Conservation (phyloP, 2,329 filamentous ascomycete genomes). For the Trematosphaeria pertusa region DNA sequence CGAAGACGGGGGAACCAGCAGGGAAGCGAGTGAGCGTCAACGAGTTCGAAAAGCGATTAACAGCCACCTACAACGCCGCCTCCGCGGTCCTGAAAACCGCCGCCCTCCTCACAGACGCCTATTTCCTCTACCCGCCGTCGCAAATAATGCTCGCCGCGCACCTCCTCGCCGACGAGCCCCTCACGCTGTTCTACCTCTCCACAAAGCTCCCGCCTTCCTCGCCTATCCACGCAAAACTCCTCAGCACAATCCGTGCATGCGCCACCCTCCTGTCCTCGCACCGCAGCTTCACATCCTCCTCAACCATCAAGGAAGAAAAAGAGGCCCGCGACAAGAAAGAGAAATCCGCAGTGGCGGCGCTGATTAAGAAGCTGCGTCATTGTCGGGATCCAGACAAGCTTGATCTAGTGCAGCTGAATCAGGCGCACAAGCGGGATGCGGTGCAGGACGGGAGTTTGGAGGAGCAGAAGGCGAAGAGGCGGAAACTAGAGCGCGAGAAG, state of each 20-base stretch:
- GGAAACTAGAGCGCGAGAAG: slow-evolving; percentile 53
- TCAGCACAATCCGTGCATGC: slow-evolving; percentile 49
- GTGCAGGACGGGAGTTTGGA: slow-evolving; percentile 45
- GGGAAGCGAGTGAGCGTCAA: slow-evolving; percentile 20
- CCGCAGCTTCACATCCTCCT: slow-evolving; percentile 23
- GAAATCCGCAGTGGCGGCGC: slow-evolving; percentile 56
- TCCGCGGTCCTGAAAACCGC: slow-evolving; percentile 65
- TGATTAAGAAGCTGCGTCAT: slow-evolving; percentile 73
- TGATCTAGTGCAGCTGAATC: slow-evolving; percentile 73
- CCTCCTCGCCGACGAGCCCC: slow-evolving; percentile 72
- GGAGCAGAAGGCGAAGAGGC: slow-evolving; percentile 52
- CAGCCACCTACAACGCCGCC: slow-evolving; percentile 73
- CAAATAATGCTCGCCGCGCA: slow-evolving; percentile 91
- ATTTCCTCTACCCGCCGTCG: slow-evolving; percentile 93
- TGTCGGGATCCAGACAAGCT: slow-evolving; percentile 77
- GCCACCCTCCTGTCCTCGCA: slow-evolving; percentile 48
- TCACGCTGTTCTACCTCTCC: slow-evolving; percentile 59
- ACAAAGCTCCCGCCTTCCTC: slow-evolving; percentile 49
- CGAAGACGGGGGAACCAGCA: slow-evolving; percentile 20
- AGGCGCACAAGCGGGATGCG: slow-evolving; percentile 61
- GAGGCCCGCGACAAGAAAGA: slow-evolving; percentile 49
- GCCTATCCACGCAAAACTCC: slow-evolving; percentile 41
- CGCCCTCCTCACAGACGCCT: slow-evolving; percentile 88
- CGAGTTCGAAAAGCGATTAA: slow-evolving; percentile 55
- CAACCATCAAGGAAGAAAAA: slow-evolving; percentile 34